Evolutionary conservation across 2,329 filamentous ascomycete genomes (phyloP).

Genomic region (Lanzia echinophila): DNA sequence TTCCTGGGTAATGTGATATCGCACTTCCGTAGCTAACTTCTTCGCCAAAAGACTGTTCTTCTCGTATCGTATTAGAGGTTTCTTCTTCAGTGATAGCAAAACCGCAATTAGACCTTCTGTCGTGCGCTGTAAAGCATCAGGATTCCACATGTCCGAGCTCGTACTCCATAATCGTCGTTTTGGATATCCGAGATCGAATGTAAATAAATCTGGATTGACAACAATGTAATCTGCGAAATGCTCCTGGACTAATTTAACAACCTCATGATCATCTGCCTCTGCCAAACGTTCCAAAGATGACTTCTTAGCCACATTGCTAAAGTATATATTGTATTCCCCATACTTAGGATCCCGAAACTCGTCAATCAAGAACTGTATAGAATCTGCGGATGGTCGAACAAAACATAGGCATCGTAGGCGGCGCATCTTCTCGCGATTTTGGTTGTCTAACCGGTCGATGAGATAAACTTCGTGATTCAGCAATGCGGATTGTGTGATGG

Average conservation of each 20-base stretch:
- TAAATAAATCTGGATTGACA: slow-evolving; percentile 90
- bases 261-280: slow-evolving; percentile 95
- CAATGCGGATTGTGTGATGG: slow-evolving; percentile 89
- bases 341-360: slow-evolving; percentile 95
- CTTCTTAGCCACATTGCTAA: slow-evolving; percentile 97
- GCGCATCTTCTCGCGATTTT: slow-evolving; percentile 90
- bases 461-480: slow-evolving; percentile 97
- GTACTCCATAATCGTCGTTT: slow-evolving; percentile 73
- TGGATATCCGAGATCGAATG: slow-evolving; percentile 66
- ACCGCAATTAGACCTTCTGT: slow-evolving; percentile 83
- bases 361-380: slow-evolving; percentile 89
- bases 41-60: slow-evolving; percentile 85
- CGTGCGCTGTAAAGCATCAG: slow-evolving; percentile 76
- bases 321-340: slow-evolving; percentile 94
- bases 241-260: slow-evolving; percentile 89
- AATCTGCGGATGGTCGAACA: slow-evolving; percentile 83
- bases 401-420: slow-evolving; percentile 92
- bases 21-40: slow-evolving; percentile 86
- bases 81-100: slow-evolving; percentile 89
- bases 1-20: slow-evolving; percentile 91
- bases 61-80: slow-evolving; percentile 86
- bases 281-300: slow-evolving; percentile 89
- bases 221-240: slow-evolving; percentile 95
- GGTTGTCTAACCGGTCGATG: slow-evolving; percentile 90
- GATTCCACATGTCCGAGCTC: slow-evolving; percentile 82